Conservation (phyloP, 2,329 filamentous ascomycete species). For the Colletotrichum sp. region DNA sequence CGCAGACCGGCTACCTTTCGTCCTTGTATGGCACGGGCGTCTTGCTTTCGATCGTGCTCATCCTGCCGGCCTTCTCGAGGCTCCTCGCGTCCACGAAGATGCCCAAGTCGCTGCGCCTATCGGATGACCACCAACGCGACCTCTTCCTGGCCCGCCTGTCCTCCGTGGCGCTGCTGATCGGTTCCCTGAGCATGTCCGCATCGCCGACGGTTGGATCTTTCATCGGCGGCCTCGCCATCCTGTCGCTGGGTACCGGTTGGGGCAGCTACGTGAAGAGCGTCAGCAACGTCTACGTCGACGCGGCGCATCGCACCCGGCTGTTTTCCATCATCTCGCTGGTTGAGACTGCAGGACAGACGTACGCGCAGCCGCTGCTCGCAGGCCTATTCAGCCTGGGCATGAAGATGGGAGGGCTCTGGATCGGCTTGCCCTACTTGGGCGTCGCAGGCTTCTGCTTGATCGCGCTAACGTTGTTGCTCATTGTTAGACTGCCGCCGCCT, state of each 20-base stretch:
- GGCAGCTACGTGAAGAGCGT: constrained; percentile 30
- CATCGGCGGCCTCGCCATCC: constrained; percentile 30
- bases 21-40: constrained; percentile 31
- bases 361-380: constrained; percentile 30
- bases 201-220: constrained; percentile 29
- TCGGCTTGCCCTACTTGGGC: constrained; percentile 35
- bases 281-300: constrained; percentile 28
- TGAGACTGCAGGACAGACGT: constrained; percentile 27
- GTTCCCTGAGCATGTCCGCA: constrained; percentile 28
- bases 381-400: constrained; percentile 33
- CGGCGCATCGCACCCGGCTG: constrained; percentile 31
- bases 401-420: constrained; percentile 30
- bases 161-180: constrained; percentile 23
- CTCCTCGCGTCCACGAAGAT: constrained; percentile 22
- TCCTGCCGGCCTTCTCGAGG: constrained; percentile 29
- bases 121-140: constrained; percentile 29
- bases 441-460: constrained; percentile 23
- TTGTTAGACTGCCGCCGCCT: constrained; percentile 4
- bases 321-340: constrained; percentile 29
- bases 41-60: constrained; percentile 26
- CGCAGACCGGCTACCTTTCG: constrained; percentile 34
- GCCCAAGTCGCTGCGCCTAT: constrained; percentile 25
- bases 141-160: constrained; percentile 30
- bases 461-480: neutral
- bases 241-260: constrained; percentile 30